These are phyloP conservation scores for Annulohypoxylon truncatum DNA, from an alignment of 2,329 filamentous ascomycete species.

Conservation along the genomic window DNA sequence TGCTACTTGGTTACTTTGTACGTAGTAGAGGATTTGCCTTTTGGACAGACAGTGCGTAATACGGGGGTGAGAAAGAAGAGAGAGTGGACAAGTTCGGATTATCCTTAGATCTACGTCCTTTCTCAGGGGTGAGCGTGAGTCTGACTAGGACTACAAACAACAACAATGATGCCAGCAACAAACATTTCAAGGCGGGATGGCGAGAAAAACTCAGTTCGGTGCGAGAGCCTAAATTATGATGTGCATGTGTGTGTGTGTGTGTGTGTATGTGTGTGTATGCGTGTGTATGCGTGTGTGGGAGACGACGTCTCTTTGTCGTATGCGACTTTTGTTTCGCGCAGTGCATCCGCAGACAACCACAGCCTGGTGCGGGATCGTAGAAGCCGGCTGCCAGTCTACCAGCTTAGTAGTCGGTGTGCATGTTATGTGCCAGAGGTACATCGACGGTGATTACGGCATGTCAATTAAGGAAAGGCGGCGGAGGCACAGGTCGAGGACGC, in stretches of 20 bases:
- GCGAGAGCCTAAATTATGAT: constrained; percentile 35
- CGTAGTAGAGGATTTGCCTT: too few relatives aligned
- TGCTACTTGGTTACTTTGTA: constrained; percentile 3
- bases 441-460: not conserved
- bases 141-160: constrained; percentile 40
- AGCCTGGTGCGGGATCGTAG: constrained; percentile 21
- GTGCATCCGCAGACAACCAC: constrained; percentile 37
- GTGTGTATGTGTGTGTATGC: constrained; percentile 23
- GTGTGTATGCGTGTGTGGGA: constrained; percentile 24
- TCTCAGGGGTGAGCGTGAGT: constrained; percentile 31
- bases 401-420: constrained; percentile 1
- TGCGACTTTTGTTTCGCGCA: constrained; percentile 45
- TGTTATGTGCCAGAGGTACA: constrained; percentile 12
- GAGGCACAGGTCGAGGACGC: constrained; percentile 20
- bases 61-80: not conserved
- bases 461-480: constrained; percentile 21
- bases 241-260: constrained; percentile 22
- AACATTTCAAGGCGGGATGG: constrained; percentile 29
- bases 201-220: not conserved
- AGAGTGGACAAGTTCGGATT: constrained; percentile 11
- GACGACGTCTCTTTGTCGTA: constrained; percentile 41
- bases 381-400: not conserved
- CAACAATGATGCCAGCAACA: constrained; percentile 25
- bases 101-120: constrained; percentile 28
- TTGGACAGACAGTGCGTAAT: constrained; percentile 17